Evolutionary conservation across 1,284 basidiomycete genomes (phyloP), one percentile per base, ranked within the genome.

Genomic region (Apiotrichum gamsii): DNA sequence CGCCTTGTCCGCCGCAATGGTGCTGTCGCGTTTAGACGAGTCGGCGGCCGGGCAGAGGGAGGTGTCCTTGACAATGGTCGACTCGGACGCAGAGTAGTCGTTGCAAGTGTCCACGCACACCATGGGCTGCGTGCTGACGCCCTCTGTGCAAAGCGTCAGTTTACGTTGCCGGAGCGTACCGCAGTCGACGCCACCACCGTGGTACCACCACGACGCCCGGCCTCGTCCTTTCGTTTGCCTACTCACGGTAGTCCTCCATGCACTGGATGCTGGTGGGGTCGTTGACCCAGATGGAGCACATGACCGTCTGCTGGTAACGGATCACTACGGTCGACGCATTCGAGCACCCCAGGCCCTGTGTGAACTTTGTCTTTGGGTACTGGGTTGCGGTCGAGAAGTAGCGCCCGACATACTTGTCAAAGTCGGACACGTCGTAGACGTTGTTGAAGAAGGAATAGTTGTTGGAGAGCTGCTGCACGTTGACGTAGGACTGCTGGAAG

Each of bases 321-420:
- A 71, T 55, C 8, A 56, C 56, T 1, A 56, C 62, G 10, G 34
- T 39, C 2, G 45, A 56, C 0, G 64, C 61, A 48, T 67, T 67
- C 15, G 47, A 50, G 43, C 67, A 72, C 5, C 64, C 67, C 10
- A 70, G 57, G 44, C 66, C 52, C 44, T 67, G 59, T 18, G 39
- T 45, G 21, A 66, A 64, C 40, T 67, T 65, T n/a, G 56, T 61
- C 28, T 39, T 47, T 32, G 56, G 44, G 43, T 64, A 76, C 33
- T 68, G 65, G 41, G 57, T 60, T 5, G 56, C 57, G 37, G 69
- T 58, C 19, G 64, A 16, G 38, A 75, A 65, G 59, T 76, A 76
- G 58, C 29, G 55, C 20, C 28, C 23, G 28, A 33, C 43, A 5
- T 10, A 36, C n/a, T 16, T 19, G 24, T 41, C 42, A 16, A 43